phyloP scores from a whole-genome alignment of 495 filamentous ascomycete genomes.

The Penicillium psychrofluorescens region DNA sequence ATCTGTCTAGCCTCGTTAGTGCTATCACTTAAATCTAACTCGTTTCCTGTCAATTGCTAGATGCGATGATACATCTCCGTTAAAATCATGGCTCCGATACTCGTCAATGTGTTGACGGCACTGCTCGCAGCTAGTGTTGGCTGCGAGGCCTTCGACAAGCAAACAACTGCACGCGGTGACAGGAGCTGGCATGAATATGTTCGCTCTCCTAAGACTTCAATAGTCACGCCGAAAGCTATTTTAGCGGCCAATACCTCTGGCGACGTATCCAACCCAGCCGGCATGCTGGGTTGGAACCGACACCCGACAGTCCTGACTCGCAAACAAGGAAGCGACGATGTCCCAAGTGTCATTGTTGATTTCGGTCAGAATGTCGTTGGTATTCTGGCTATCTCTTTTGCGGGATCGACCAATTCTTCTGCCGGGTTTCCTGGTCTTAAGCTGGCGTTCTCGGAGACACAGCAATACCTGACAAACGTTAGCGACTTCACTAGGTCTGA shows the following conservation, averaged over 20 bases:
- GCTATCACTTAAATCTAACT: no score
- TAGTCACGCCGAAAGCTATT: constrained; percentile 4
- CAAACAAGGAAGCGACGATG: not conserved
- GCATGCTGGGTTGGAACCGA: not conserved
- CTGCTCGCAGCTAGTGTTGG: no score
- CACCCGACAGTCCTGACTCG: constrained; percentile 5
- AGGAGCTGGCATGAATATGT: constrained; percentile 5
- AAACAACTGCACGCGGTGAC: not conserved
- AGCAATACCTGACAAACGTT: constrained; percentile 30
- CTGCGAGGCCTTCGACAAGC: not conserved
- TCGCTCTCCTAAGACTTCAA: constrained; percentile 3
- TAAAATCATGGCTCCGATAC: no score
- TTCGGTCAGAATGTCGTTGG: constrained; percentile 41
- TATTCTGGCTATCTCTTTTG: constrained; percentile 18
- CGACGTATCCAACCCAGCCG: constrained; percentile 1
- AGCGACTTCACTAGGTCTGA: constrained; percentile 39
- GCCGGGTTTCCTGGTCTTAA: constrained; percentile 24
- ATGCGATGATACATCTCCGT: no score
- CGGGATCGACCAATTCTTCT: constrained; percentile 15
- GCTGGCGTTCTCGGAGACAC: constrained; percentile 38
- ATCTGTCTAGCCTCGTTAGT: no score
- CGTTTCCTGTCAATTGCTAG: no score
- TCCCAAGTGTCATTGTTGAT: constrained; percentile 27
- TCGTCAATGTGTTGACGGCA: no score
- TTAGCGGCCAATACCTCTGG: constrained; percentile 1